Base-by-base conservation (phyloP, 208 protist genomes). In the Zelonia costaricensis region DNA sequence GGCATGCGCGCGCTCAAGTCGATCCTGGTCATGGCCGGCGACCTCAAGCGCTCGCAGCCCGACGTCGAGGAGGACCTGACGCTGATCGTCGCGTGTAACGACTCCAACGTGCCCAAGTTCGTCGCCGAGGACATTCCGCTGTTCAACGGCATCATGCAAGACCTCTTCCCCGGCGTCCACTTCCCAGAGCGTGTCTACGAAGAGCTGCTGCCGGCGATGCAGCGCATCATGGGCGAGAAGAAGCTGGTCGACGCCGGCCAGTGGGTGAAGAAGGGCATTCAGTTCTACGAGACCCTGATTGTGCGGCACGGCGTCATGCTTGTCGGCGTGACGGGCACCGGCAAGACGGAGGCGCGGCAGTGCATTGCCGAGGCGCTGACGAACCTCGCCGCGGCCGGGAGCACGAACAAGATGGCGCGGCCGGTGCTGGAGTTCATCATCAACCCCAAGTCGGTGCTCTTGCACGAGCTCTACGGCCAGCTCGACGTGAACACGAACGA, bases 101-200 rank as follows among this genome's bases (percentile, higher is more conserved):
- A 99, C 84, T 92, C 88, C 3, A 99, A 99, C 84, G 78, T 99
- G 47, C 98, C 98, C n/a, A 99, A 99, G 83, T 99, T 99, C 67
- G 92, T 99, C 8, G 88, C 96, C 5, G 94, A 99, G 60, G 98
- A 99, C 69, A 78, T 99, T 30, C 90, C 96, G 13, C 93, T 99
- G 15, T 99, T 99, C 74, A 80, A 92, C 20, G 98, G 92, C 54
- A 99, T 99, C 77, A 96, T 99, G 76, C 81, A 90, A 46, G 98
- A 99, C 74, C 84, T 99, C 12, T 99, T 99, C 78, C 98, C 98
- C n/a, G 96, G 96, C 49, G 77, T 98, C 3, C 74, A 82, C 28
- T 95, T 99, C 51, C 97, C 98, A 3, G 83, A 94, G 66, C 73
- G 96, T 15, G 84, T 98, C 67, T 98, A 98, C 67, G 85, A 78